These are phyloP conservation scores for Medicago lupulina DNA, from an alignment of 306 rosid genomes.

Conservation along the genomic window DNA sequence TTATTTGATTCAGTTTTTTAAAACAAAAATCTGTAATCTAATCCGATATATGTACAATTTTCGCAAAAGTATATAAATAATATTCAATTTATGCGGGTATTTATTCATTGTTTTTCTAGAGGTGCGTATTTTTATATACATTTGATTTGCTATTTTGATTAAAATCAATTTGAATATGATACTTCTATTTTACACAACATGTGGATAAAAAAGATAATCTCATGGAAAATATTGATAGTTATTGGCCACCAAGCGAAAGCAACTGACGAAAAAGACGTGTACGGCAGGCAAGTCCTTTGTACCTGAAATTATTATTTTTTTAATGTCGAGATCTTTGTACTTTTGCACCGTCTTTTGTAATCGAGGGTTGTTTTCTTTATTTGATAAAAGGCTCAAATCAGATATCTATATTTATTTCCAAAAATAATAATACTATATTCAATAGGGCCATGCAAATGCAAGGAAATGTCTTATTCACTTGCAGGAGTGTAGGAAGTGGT, in stretches of 20 bases:
- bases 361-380: slow-evolving; percentile 11
- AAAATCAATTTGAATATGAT: no score
- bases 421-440: neutral
- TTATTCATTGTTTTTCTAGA: no score
- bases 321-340: neutral
- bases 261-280: slow-evolving; percentile 5
- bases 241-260: neutral
- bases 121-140: no score
- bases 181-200: no score
- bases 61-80: no score
- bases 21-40: no score
- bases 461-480: neutral
- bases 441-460: neutral
- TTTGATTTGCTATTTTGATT: no score
- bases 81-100: no score
- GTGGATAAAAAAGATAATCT: no score
- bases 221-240: no score
- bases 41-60: no score
- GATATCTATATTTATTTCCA: neutral
- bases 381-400: neutral
- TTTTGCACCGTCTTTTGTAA: neutral
- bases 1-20: no score
- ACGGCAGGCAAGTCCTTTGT: slow-evolving; percentile 22
- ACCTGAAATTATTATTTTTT: neutral
- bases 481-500: neutral